Conservation (phyloP, 75 land plant genomes). For the Larix kaempferi region DNA sequence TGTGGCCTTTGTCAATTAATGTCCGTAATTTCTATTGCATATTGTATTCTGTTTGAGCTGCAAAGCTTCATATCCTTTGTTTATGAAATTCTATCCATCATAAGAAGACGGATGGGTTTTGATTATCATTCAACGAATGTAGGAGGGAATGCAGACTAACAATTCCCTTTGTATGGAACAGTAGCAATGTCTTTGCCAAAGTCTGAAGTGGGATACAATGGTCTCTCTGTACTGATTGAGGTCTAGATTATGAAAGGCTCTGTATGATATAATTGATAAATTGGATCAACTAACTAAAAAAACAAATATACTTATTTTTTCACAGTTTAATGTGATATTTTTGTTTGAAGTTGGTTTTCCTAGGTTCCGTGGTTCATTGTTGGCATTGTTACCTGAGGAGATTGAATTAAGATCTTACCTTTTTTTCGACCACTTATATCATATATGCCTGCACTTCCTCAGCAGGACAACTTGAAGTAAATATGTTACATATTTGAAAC, state of each 20-base stretch:
- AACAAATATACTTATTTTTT: background rate
- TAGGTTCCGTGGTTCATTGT: background rate
- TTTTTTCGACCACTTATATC: too few species aligned
- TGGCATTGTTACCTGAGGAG: background rate
- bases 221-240: background rate
- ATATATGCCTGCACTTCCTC: too few species aligned
- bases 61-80: background rate
- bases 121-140: background rate
- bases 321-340: background rate
- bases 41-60: background rate
- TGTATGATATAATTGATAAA: background rate
- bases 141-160: background rate
- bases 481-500: too few species aligned
- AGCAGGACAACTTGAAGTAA: too few species aligned
- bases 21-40: background rate
- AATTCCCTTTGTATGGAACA: background rate
- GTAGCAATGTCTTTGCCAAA: background rate
- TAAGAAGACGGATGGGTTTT: background rate
- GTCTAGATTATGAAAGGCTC: background rate
- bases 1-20: background rate
- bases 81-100: background rate
- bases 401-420: background rate
- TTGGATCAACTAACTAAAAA: background rate
- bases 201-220: background rate
- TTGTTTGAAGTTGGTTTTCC: background rate